Evolutionary conservation across 1,284 basidiomycete genomes (phyloP).

Genomic region (Butyriboletus appendiculatus): DNA sequence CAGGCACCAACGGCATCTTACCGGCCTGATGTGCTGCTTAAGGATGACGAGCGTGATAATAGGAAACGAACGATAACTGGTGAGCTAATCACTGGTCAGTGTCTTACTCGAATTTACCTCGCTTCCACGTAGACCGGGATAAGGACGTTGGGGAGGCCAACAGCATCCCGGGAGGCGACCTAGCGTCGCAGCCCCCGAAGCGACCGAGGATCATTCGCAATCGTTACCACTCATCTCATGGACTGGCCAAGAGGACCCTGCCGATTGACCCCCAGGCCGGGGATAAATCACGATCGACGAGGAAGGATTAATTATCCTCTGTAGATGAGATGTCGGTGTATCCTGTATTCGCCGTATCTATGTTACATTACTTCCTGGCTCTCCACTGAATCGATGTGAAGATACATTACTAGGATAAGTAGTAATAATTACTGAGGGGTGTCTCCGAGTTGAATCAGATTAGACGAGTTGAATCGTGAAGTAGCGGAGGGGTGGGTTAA

Average conservation of each 20-base stretch:
- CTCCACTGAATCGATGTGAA: conserved; percentile 13
- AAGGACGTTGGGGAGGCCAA: conserved; percentile 34
- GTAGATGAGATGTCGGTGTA: conserved; percentile 10
- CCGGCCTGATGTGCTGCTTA: conserved; percentile 41
- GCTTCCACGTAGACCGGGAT: conserved; percentile 34
- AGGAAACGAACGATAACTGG: conserved; percentile 70
- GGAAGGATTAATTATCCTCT: conserved; percentile 45
- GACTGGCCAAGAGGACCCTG: conserved; percentile 55
- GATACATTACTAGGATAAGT: conserved; percentile 22
- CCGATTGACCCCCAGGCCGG: conserved; percentile 60
- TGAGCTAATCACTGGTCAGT: conserved; percentile 36
- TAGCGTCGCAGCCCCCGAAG: conserved; percentile 39
- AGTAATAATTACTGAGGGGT: conserved; percentile 19
- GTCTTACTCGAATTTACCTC: not conserved
- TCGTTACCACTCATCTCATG: conserved; percentile 42
- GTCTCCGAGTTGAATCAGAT: conserved; percentile 39
- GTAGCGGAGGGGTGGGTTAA: conserved; percentile 13
- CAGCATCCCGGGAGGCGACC: conserved; percentile 19
- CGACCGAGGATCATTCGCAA: conserved; percentile 49
- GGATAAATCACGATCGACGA: conserved; percentile 50
- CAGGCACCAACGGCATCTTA: conserved; percentile 42
- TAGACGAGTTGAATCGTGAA: conserved; percentile 40
- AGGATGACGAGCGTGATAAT: conserved; percentile 65
- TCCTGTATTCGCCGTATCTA: conserved; percentile 12
- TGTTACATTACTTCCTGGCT: conserved; percentile 25